phyloP scores from a whole-genome alignment of 768 basidiomycete genomes.

The Leccinum disarticulatum region DNA sequence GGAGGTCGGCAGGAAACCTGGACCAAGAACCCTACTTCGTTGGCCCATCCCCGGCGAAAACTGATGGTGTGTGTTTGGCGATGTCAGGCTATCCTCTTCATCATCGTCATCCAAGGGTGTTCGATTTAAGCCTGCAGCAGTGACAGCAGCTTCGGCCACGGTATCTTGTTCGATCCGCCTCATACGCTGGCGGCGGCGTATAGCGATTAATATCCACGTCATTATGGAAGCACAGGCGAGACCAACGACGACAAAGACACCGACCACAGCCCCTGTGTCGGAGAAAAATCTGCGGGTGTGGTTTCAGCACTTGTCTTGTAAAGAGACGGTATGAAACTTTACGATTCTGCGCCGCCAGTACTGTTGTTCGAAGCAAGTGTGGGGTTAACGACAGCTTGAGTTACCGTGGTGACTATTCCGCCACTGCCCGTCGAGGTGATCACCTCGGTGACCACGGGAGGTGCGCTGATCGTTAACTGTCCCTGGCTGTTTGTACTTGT shows the following conservation, averaged over 20 bases:
- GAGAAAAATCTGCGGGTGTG: constrained; percentile 67
- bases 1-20: constrained; percentile 19
- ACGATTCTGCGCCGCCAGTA: constrained; percentile 49
- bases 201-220: constrained; percentile 69
- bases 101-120: constrained; percentile 69
- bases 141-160: constrained; percentile 68
- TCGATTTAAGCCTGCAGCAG: constrained; percentile 69
- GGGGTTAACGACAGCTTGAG: constrained; percentile 66
- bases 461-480: constrained; percentile 46
- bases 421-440: constrained; percentile 53
- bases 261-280: constrained; percentile 89
- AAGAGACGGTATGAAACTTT: constrained; percentile 18
- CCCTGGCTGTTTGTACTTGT: constrained; percentile 63
- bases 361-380: constrained; percentile 57
- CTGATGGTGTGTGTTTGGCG: constrained; percentile 21
- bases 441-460: constrained; percentile 56
- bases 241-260: constrained; percentile 88
- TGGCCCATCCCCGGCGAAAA: constrained; percentile 39
- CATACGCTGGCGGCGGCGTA: constrained; percentile 63
- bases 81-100: constrained; percentile 35
- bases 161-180: constrained; percentile 65
- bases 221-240: constrained; percentile 69
- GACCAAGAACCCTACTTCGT: constrained; percentile 32
- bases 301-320: constrained; percentile 4
- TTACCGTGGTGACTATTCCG: constrained; percentile 58